phyloP scores from a whole-genome alignment of 768 basidiomycete genomes.

The Tulasnella sp. region DNA sequence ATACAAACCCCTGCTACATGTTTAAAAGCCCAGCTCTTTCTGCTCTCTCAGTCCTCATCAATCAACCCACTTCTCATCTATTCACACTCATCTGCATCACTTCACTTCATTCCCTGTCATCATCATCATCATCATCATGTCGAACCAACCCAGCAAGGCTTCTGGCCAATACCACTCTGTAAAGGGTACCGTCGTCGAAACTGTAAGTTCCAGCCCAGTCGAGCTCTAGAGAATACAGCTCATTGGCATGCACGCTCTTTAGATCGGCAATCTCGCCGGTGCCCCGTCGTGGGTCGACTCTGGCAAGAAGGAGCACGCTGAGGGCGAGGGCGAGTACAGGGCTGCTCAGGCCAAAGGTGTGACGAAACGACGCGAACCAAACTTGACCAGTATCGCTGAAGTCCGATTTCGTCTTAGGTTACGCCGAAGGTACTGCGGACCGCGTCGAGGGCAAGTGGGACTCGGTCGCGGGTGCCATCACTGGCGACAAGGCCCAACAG shows the following conservation, averaged over 20 bases:
- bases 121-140: background rate
- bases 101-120: background rate
- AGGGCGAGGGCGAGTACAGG: conserved; percentile 25
- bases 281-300: conserved; percentile 16
- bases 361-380: too few species aligned
- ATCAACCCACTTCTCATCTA: background rate
- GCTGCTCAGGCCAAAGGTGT: conserved; percentile 24
- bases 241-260: background rate
- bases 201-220: conserved; percentile 3
- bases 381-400: background rate
- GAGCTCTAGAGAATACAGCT: background rate
- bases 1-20: background rate
- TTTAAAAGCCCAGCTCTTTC: background rate
- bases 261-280: conserved; percentile 21
- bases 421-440: conserved; percentile 38
- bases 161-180: conserved; percentile 36
- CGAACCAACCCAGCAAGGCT: conserved; percentile 4
- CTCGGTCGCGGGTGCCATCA: conserved; percentile 24
- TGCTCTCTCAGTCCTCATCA: background rate
- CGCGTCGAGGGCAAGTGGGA: conserved; percentile 24
- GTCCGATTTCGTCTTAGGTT: conserved; percentile 28
- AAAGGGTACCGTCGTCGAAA: conserved; percentile 36
- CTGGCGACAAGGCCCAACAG: conserved; percentile 39
- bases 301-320: conserved; percentile 23
- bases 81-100: background rate